Conservation (phyloP, 495 filamentous ascomycete species). For the Haplographium delicatum region DNA sequence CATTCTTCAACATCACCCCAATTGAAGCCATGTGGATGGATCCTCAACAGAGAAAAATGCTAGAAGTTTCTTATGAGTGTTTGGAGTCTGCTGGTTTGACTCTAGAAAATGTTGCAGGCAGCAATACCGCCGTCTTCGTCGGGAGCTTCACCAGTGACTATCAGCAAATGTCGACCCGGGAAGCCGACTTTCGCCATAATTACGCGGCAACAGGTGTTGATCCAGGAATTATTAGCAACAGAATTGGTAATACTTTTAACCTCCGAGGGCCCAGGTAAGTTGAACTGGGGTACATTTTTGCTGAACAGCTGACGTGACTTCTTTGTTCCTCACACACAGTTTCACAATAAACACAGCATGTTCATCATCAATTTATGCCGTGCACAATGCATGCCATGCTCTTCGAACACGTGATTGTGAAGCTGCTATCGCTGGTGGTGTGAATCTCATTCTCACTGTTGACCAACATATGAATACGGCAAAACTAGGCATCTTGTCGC, state of each 20-base stretch:
- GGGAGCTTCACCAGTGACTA: conserved; percentile 35
- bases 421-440: conserved; percentile 34
- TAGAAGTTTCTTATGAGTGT: conserved; percentile 41
- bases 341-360: conserved; percentile 17
- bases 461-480: conserved; percentile 15
- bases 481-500: conserved; percentile 35
- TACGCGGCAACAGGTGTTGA: conserved; percentile 33
- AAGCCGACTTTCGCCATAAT: conserved; percentile 29
- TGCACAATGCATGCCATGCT: conserved; percentile 27
- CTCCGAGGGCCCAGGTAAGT: conserved; percentile 49
- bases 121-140: conserved; percentile 27
- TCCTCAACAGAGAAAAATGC: conserved; percentile 50
- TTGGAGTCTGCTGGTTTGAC: conserved; percentile 19
- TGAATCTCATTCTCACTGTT: conserved; percentile 14
- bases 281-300: too few relatives aligned
- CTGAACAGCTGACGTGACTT: too few relatives aligned
- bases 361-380: conserved; percentile 7
- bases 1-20: conserved; percentile 39
- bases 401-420: conserved; percentile 27
- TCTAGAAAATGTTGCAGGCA: conserved; percentile 24
- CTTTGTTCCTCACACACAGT: conserved; percentile 40
- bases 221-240: conserved; percentile 52
- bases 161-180: conserved; percentile 27
- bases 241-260: conserved; percentile 53
- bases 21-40: conserved; percentile 47